These are phyloP conservation scores for Sporisorium exsertum DNA, from an alignment of 1,284 basidiomycete species.

Conservation along the genomic window DNA sequence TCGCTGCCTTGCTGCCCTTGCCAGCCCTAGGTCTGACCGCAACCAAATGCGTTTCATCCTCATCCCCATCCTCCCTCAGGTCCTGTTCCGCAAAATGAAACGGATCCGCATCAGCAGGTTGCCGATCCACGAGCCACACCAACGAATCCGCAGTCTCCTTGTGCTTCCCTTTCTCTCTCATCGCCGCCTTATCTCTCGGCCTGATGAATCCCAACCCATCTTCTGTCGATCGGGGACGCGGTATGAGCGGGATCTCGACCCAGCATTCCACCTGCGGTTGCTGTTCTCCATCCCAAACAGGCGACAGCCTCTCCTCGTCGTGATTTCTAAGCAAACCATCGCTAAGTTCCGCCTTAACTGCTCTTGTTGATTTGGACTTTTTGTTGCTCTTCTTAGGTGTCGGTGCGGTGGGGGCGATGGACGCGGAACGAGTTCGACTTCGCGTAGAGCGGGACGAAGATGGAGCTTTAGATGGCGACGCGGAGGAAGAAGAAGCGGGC, in stretches of 20 bases:
- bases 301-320: background rate
- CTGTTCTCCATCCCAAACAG: slow-evolving; percentile 9
- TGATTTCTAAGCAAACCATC: background rate
- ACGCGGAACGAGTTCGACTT: slow-evolving; percentile 27
- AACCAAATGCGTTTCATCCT: background rate
- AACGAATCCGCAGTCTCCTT: slow-evolving; percentile 8
- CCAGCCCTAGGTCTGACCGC: slow-evolving; percentile 14
- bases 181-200: slow-evolving; percentile 8
- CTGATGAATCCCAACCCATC: slow-evolving; percentile 24
- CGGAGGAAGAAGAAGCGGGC: background rate
- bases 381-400: slow-evolving; percentile 1
- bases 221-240: background rate
- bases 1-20: background rate
- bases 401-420: slow-evolving; percentile 8
- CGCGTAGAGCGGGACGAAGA: slow-evolving; percentile 18
- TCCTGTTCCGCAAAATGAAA: slow-evolving; percentile 25
- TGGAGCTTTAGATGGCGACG: slow-evolving; percentile 8
- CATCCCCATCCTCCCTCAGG: slow-evolving; percentile 6
- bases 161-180: slow-evolving; percentile 15
- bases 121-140: slow-evolving; percentile 13
- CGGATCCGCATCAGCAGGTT: slow-evolving; percentile 13
- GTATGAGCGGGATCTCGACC: slow-evolving; percentile 24
- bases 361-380: too few species aligned
- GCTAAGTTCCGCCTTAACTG: slow-evolving; percentile 4
- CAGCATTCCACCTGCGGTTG: slow-evolving; percentile 13